Conservation (phyloP, 2,329 filamentous ascomycete genomes). For the Phyllosticta ampelicida region DNA sequence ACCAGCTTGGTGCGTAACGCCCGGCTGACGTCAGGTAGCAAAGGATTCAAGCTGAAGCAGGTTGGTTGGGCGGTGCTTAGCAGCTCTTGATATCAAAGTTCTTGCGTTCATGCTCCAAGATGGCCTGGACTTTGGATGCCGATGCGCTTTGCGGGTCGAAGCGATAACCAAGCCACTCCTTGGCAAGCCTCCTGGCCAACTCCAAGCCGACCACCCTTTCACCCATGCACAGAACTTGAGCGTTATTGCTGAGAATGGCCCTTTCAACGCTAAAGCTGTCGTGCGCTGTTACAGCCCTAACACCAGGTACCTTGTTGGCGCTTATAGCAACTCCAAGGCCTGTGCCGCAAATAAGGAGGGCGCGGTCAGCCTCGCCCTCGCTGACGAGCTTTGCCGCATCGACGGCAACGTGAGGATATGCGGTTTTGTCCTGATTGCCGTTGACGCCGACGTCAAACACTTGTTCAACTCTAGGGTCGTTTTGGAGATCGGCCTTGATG, state of each 20-base stretch:
- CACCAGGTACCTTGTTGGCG: conserved; percentile 80
- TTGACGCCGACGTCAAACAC: conserved; percentile 67
- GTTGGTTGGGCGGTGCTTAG: not conserved
- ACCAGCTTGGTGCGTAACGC: not conserved
- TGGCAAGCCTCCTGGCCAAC: conserved; percentile 63
- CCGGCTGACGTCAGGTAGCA: not conserved
- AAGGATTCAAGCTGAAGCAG: not conserved
- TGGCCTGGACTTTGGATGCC: conserved; percentile 44
- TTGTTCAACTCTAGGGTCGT: conserved; percentile 53
- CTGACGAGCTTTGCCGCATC: conserved; percentile 56
- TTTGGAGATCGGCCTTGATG: conserved; percentile 61
- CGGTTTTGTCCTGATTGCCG: conserved; percentile 58
- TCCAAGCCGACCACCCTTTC: conserved; percentile 75
- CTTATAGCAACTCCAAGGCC: conserved; percentile 77
- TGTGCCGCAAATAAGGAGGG: conserved; percentile 74
- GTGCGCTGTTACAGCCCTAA: conserved; percentile 81
- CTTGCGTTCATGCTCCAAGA: conserved; percentile 37
- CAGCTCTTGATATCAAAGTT: conserved; percentile 6
- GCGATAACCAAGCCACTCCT: conserved; percentile 74
- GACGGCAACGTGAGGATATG: conserved; percentile 71
- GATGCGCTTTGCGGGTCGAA: conserved; percentile 60
- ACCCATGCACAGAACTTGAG: conserved; percentile 78
- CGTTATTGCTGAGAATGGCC: conserved; percentile 71
- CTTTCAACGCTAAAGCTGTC: conserved; percentile 77
- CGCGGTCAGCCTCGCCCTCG: conserved; percentile 59